Conservation (phyloP, 106 monocot species). For the Dendrobium huoshanense region DNA sequence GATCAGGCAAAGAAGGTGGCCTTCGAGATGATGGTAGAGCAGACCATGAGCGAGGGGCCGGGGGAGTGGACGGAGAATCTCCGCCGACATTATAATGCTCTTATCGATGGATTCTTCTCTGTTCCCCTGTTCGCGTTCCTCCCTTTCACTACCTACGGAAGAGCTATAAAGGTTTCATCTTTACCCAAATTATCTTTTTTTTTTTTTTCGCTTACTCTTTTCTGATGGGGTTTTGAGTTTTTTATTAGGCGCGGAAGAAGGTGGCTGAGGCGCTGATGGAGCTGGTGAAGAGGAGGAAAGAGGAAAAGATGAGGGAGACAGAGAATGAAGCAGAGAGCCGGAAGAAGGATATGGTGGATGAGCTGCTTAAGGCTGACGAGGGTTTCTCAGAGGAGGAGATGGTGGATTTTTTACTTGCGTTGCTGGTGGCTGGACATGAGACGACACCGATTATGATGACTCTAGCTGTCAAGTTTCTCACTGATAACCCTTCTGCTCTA, state of each 20-base stretch:
- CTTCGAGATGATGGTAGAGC: constrained; percentile 78
- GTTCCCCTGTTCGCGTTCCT: constrained; percentile 57
- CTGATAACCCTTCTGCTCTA: constrained; percentile 56
- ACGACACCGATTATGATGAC: constrained; percentile 89
- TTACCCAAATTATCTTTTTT: neutral
- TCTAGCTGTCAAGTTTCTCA: constrained; percentile 72
- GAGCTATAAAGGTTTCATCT: constrained; percentile 56
- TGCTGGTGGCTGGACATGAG: constrained; percentile 87
- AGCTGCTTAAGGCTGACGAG: constrained; percentile 52
- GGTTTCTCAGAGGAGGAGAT: constrained; percentile 70
- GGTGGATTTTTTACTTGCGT: constrained; percentile 73
- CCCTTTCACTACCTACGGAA: constrained; percentile 67
- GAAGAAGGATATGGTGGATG: constrained; percentile 57
- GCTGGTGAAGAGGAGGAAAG: constrained; percentile 55
- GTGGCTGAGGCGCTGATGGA: constrained; percentile 59
- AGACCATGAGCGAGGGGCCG: constrained; percentile 69
- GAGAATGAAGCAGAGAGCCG: neutral
- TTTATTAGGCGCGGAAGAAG: constrained; percentile 54
- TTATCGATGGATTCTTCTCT: constrained; percentile 94
- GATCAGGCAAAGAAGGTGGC: constrained; percentile 90
- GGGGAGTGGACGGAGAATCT: constrained; percentile 77
- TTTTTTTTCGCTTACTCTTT: neutral
- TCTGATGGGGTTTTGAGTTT: neutral
- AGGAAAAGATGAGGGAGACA: constrained; percentile 5
- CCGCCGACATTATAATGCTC: constrained; percentile 57